phyloP scores from a whole-genome alignment of 2,329 filamentous ascomycete genomes.

The Emergomyces africanus region DNA sequence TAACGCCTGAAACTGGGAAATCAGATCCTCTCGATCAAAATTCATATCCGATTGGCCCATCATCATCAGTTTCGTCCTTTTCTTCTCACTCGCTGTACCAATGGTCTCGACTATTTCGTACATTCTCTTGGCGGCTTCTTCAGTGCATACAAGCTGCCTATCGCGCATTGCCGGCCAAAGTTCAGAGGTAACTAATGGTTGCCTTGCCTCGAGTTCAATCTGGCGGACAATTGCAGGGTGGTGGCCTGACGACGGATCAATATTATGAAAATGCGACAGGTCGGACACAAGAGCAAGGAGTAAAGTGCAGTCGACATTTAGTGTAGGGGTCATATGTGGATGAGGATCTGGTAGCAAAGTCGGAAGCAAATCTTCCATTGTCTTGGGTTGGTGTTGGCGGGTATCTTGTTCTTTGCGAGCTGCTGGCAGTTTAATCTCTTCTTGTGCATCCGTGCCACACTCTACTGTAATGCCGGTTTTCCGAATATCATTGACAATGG shows the following conservation, averaged over 20 bases:
- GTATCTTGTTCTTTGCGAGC: constrained; percentile 3
- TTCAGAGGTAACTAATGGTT: constrained; percentile 46
- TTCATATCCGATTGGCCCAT: constrained; percentile 35
- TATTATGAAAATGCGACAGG: constrained; percentile 46
- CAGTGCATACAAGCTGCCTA: constrained; percentile 51
- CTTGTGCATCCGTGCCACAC: constrained; percentile 16
- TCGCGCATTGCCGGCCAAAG: constrained; percentile 50
- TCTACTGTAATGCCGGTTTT: constrained; percentile 35
- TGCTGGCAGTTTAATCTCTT: background rate
- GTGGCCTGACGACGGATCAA: constrained; percentile 37
- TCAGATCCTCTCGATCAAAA: constrained; percentile 20
- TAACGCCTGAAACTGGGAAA: constrained; percentile 29
- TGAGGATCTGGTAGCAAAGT: constrained; percentile 29
- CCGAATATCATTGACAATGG: constrained; percentile 43
- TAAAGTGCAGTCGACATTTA: constrained; percentile 47
- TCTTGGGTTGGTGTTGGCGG: background rate
- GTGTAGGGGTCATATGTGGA: constrained; percentile 28
- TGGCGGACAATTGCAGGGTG: constrained; percentile 51
- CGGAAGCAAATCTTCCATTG: constrained; percentile 14
- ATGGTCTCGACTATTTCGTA: constrained; percentile 53
- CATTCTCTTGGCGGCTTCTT: constrained; percentile 53
- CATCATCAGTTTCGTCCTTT: constrained; percentile 47
- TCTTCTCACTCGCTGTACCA: constrained; percentile 48
- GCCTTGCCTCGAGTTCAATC: constrained; percentile 49
- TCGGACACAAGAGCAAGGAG: constrained; percentile 62